phyloP scores from a whole-genome alignment of 805 yeast genomes.

The Pichia nanzhaoensis region DNA sequence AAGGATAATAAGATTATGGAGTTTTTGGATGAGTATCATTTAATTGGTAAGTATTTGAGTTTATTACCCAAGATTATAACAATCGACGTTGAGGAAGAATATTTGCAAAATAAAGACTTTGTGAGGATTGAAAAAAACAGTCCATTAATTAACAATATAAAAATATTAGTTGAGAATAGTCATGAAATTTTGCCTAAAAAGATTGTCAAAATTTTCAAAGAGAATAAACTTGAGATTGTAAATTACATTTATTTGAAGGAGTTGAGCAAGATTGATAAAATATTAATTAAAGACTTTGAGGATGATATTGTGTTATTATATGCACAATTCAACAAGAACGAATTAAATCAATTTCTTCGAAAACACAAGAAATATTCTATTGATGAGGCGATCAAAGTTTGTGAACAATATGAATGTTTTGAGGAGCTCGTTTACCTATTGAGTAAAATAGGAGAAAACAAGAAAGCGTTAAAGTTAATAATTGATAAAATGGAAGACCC shows the following conservation, averaged over 20 bases:
- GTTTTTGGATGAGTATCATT: constrained; percentile 56
- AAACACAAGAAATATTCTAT: constrained; percentile 58
- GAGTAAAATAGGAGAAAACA: constrained; percentile 76
- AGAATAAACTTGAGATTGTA: constrained; percentile 39
- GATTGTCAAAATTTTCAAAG: constrained; percentile 42
- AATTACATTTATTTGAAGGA: constrained; percentile 60
- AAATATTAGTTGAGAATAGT: constrained; percentile 53
- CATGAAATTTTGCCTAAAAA: constrained; percentile 55
- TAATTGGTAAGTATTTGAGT: constrained; percentile 44
- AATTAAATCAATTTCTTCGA: constrained; percentile 56
- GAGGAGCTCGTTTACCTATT: constrained; percentile 76
- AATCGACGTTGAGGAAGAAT: constrained; percentile 22
- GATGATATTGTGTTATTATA: constrained; percentile 60
- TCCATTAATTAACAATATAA: constrained; percentile 37
- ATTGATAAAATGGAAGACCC: constrained; percentile 76
- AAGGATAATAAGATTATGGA: constrained; percentile 49
- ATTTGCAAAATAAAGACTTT: constrained; percentile 36
- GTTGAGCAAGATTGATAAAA: constrained; percentile 50
- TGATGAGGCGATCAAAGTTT: constrained; percentile 59
- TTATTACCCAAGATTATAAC: constrained; percentile 49
- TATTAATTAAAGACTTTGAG: constrained; percentile 50
- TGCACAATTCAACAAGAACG: constrained; percentile 50
- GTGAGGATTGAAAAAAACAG: constrained; percentile 31
- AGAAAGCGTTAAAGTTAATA: constrained; percentile 68
- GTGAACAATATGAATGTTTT: constrained; percentile 45